Evolutionary conservation across 208 protist genomes (phyloP), one percentile per base, ranked within the genome.

Genomic region (Phytomonas sp.): DNA sequence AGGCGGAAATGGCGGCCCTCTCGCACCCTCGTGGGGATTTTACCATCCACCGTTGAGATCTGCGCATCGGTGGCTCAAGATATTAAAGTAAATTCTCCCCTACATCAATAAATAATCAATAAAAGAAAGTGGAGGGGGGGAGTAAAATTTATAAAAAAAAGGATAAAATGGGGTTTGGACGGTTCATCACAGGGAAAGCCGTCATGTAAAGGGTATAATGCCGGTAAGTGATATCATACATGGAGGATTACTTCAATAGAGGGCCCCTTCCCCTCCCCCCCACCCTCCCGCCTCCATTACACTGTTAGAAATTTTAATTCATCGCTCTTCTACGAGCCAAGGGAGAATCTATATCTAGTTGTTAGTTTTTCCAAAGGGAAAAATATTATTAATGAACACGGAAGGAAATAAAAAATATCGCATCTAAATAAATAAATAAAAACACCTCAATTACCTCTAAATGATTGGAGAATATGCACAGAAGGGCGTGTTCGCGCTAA

Each of bases 401-500:
- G 49, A 3, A 59, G 64, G 63, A 67, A 60, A 16, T 5, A 45
- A 33, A 36, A 32, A 19, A 29, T 26, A 19, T 6, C 12, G 5
- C 26, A 26, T 14, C 26, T 67, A 16, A 36, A 23, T 33, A 3
- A 59, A 56, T 67, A 67, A 60, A 16, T 5, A 45, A 33, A 36
- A 32, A 19, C 6, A 4, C 61, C 32, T 23, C 26, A 4, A 19
- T 29, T 71, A 4, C 61, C 16, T 61, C 42, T 62, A 70, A 32
- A 31, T 26, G 3, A 26, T 31, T 12, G 19, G 12, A 67, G 7
- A 45, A 19, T 7, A 3, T 7, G 33, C 34, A n/a, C 26, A 33
- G 61, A 29, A 12, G 26, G 26, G 61, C 36, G 32, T 37, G 34
- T 37, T 37, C 34, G 3, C 8, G 16, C 29, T 64, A 93, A 42